Percentiles rank a stretch among this genome's conserved stretches.
Evolutionary conservation across 257 asterid species (phyloP).

Genomic region (Pogostemon cablin): DNA sequence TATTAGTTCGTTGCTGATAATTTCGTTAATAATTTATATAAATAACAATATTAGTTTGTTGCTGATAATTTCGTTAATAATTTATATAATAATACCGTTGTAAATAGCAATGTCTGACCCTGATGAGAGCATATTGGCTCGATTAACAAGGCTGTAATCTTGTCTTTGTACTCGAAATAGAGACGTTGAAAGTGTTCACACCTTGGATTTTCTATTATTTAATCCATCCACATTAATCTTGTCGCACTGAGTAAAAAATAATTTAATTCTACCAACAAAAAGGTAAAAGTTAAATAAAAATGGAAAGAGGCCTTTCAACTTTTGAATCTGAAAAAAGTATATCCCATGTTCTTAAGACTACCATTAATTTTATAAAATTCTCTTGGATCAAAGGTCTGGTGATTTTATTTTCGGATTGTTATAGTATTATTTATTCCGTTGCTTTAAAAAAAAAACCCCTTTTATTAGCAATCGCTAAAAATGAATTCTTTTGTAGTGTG

Average conservation of each 20-base stretch:
- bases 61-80: too few species aligned
- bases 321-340: constrained; percentile 31
- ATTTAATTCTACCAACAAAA: not conserved
- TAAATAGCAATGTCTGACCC: too few species aligned
- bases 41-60: too few species aligned
- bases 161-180: constrained; percentile 10
- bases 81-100: too few species aligned
- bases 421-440: not conserved
- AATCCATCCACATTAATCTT: not conserved
- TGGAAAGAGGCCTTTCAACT: constrained; percentile 27
- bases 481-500: too few species aligned
- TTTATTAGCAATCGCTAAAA: too few species aligned
- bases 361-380: constrained; percentile 9
- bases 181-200: constrained; percentile 42
- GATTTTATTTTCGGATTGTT: not conserved
- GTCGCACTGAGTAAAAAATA: not conserved
- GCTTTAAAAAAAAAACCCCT: too few species aligned
- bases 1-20: too few species aligned
- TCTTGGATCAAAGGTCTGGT: not conserved
- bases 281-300: not conserved
- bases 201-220: constrained; percentile 20
- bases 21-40: too few species aligned
- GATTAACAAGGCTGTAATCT: constrained; percentile 31
- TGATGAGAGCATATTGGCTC: constrained; percentile 26
- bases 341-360: constrained; percentile 11